These are phyloP conservation scores for Pyracantha coccinea DNA, from an alignment of 331 rosid genomes.

Conservation along the genomic window DNA sequence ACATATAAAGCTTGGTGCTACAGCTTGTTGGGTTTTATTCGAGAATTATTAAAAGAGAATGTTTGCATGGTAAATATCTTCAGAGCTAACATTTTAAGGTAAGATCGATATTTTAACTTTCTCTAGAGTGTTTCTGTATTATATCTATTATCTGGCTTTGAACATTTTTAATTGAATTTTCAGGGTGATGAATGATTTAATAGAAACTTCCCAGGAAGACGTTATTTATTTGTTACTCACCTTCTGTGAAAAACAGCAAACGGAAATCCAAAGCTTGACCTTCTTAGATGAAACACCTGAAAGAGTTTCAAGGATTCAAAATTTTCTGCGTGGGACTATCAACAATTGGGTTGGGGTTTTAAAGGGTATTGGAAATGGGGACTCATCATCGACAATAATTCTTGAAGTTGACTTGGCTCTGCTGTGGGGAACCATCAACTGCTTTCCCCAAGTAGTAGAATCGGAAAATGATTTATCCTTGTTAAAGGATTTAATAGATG, in stretches of 20 bases:
- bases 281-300: conserved; percentile 28
- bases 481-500: conserved; percentile 51
- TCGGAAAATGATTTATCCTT: conserved; percentile 34
- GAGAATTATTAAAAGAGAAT: conserved; percentile 49
- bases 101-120: conserved; percentile 9
- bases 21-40: conserved; percentile 68
- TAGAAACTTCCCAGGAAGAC: conserved; percentile 60
- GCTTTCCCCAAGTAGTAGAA: conserved; percentile 52
- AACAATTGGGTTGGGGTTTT: conserved; percentile 20
- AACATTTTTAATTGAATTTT: conserved; percentile 23
- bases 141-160: not conserved
- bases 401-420: conserved; percentile 47
- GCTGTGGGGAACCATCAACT: conserved; percentile 68
- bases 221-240: conserved; percentile 50
- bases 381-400: conserved; percentile 21
- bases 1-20: conserved; percentile 22
- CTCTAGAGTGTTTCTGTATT: conserved; percentile 2
- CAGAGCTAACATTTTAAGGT: conserved; percentile 56
- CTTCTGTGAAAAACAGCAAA: conserved; percentile 41
- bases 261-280: conserved; percentile 19
- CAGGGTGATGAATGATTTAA: conserved; percentile 52
- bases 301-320: conserved; percentile 41
- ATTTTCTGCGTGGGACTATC: conserved; percentile 37
- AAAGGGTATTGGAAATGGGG: conserved; percentile 22
- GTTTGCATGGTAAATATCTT: conserved; percentile 35